Conservation (phyloP, 139 green algal genomes). For the Tetradesmus lagerheimii region DNA sequence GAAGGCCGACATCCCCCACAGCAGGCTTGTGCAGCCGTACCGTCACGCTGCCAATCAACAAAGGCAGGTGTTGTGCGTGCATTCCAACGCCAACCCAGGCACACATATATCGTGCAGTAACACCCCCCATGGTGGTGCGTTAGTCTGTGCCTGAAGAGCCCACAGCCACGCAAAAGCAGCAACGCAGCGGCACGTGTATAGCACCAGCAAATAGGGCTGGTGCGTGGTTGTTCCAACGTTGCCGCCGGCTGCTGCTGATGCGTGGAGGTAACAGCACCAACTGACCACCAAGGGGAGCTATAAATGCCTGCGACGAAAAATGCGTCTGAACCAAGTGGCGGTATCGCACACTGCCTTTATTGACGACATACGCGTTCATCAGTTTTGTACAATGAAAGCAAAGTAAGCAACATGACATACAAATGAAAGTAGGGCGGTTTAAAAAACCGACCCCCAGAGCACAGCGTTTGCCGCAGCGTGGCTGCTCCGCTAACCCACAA, state of each 20-base stretch:
- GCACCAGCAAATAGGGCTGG: neutral
- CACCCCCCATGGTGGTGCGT: too few species aligned
- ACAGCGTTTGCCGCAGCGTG: neutral
- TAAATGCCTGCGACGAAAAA: neutral
- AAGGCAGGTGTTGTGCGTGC: neutral
- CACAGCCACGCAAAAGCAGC: neutral
- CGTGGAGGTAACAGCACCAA: neutral
- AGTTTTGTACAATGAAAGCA: neutral
- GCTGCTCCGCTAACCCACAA: neutral
- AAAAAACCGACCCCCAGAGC: neutral
- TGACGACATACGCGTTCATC: neutral
- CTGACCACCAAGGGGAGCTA: neutral
- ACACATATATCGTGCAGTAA: neutral
- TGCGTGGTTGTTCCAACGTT: neutral
- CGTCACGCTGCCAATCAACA: neutral
- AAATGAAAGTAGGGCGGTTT: neutral
- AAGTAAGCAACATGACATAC: neutral
- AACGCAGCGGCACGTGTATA: neutral
- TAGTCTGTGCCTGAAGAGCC: neutral
- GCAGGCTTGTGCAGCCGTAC: neutral
- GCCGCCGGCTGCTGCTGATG: neutral
- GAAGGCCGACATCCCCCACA: neutral
- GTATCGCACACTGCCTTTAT: slow-evolving; percentile 3
- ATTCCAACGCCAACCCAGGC: neutral
- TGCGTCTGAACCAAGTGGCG: neutral